These are phyloP conservation scores for Candida sp. DNA, from an alignment of 1,139 yeast species.

Conservation along the genomic window DNA sequence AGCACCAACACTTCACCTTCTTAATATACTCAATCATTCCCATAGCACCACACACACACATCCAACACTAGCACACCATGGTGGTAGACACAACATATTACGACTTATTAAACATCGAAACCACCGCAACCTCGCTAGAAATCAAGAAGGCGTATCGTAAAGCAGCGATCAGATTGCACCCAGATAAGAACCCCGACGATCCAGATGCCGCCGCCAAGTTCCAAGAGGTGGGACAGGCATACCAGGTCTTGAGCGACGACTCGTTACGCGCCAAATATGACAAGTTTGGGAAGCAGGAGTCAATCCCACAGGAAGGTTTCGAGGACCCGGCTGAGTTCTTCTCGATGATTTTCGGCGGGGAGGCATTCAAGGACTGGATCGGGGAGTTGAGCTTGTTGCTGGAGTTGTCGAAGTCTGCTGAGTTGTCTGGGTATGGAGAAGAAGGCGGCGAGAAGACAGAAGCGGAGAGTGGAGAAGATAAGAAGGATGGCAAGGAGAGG, in stretches of 20 bases:
- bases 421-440: conserved; percentile 46
- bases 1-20: neutral
- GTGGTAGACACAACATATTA: conserved; percentile 95
- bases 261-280: conserved; percentile 79
- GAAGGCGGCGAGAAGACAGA: conserved; percentile 27
- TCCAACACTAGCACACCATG: conserved; percentile 57
- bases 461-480: neutral
- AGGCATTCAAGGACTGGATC: conserved; percentile 83
- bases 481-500: neutral
- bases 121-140: conserved; percentile 79
- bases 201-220: conserved; percentile 76
- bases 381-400: conserved; percentile 71
- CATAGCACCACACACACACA: no score
- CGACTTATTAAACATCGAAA: conserved; percentile 69
- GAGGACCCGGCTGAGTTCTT: conserved; percentile 89
- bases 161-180: conserved; percentile 88
- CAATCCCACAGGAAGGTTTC: conserved; percentile 82
- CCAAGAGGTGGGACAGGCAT: conserved; percentile 79
- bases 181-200: conserved; percentile 93
- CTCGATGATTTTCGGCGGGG: conserved; percentile 80
- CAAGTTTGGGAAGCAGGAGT: conserved; percentile 83
- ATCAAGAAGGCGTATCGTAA: conserved; percentile 94
- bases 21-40: no score
- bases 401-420: conserved; percentile 63
- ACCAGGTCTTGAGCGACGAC: conserved; percentile 82